A percentile compares a stretch with the other conserved stretches of the same genome.
Evolutionary conservation across 345 rosid genomes (phyloP).

Genomic region (Nasturtium officinale): DNA sequence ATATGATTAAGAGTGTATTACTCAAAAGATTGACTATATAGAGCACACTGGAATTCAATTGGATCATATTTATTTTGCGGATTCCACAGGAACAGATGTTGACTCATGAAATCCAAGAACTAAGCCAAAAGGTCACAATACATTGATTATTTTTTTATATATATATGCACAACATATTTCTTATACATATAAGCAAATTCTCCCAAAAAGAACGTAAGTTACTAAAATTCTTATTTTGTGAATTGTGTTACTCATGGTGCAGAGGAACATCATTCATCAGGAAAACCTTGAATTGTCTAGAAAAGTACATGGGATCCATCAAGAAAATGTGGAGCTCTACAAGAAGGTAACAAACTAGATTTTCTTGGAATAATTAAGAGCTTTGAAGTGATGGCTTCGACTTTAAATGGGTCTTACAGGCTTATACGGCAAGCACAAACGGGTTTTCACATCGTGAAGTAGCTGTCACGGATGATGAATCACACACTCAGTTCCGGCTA

Average conservation of each 20-base stretch:
- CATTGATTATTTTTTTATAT: not conserved
- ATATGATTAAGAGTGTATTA: not conserved
- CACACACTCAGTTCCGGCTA: slow-evolving; percentile 49
- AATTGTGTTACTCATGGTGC: slow-evolving; percentile 21
- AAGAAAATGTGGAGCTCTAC: slow-evolving; percentile 63
- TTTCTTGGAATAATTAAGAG: not conserved
- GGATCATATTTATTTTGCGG: slow-evolving; percentile 18
- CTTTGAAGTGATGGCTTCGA: slow-evolving; percentile 14
- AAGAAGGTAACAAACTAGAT: slow-evolving; percentile 51
- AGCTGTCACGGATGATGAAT: slow-evolving; percentile 32
- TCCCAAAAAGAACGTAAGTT: not conserved
- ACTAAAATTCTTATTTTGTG: slow-evolving; percentile 7
- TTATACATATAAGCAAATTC: not conserved
- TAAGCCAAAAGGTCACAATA: slow-evolving; percentile 51
- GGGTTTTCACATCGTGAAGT: slow-evolving; percentile 37
- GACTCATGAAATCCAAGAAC: slow-evolving; percentile 59
- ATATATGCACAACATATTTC: not conserved
- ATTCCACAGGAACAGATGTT: slow-evolving; percentile 57
- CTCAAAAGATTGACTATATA: slow-evolving; percentile 17
- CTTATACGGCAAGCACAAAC: slow-evolving; percentile 46
- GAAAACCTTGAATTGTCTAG: slow-evolving; percentile 61
- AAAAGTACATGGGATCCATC: slow-evolving; percentile 51
- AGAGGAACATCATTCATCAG: slow-evolving; percentile 63
- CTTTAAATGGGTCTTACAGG: slow-evolving; percentile 42
- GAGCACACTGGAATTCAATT: slow-evolving; percentile 4